Conservation (phyloP, 2,329 filamentous ascomycete species). For the Monilinia laxa region DNA sequence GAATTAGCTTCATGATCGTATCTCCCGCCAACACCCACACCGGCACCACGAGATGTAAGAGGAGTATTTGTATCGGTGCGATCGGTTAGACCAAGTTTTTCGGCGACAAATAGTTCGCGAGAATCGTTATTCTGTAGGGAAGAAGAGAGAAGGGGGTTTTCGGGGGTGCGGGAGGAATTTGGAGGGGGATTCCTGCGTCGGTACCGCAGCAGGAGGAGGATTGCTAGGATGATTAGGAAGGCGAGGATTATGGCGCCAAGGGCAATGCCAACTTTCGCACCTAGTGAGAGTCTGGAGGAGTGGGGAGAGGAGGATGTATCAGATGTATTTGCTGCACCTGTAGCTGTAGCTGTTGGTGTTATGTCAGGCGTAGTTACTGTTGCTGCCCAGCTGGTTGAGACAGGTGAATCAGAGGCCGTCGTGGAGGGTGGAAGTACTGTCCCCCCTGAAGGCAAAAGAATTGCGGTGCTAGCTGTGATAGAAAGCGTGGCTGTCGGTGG, state of each 20-base stretch:
- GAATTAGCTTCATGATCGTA: conserved; percentile 9
- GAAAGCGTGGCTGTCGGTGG: too few species aligned
- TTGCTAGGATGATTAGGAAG: conserved; percentile 9
- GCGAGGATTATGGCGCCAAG: conserved; percentile 8
- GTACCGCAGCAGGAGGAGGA: conserved; percentile 8
- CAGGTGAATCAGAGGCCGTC: not conserved
- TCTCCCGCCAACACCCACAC: not conserved
- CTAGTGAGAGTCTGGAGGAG: conserved; percentile 10
- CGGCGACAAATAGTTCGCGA: not conserved
- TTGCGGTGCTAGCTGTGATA: too few species aligned
- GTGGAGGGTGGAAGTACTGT: too few species aligned
- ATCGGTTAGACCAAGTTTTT: not conserved
- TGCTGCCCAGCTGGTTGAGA: not conserved
- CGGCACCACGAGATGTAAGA: conserved; percentile 3
- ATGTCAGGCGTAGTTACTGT: conserved; percentile 10
- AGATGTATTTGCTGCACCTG: not conserved
- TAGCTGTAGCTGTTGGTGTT: not conserved
- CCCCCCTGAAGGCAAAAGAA: too few species aligned
- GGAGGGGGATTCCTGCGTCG: conserved; percentile 8
- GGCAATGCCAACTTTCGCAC: conserved; percentile 22
- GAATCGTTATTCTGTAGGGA: conserved; percentile 14
- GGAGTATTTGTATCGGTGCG: conserved; percentile 17
- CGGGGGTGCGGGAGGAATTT: conserved; percentile 16
- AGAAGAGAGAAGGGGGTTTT: conserved; percentile 7
- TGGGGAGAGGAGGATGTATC: not conserved